A percentile compares a stretch with the other conserved stretches of the same genome.
Evolutionary conservation across 1,139 yeast genomes (phyloP).

Genomic region (Pichia norvegensis): DNA sequence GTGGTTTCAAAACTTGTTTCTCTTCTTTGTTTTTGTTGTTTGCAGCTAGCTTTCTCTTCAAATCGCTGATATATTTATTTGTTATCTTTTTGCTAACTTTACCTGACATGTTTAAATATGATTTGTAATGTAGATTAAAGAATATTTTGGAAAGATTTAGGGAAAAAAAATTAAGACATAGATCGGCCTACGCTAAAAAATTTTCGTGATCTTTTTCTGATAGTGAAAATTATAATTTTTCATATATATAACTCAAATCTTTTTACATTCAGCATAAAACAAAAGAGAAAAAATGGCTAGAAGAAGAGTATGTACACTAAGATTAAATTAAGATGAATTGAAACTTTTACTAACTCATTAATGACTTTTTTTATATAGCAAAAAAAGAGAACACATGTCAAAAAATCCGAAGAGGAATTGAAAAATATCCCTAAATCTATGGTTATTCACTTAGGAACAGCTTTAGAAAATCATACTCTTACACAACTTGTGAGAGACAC

Average conservation of each 20-base stretch:
- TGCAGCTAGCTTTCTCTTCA: constrained; percentile 18
- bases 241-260: too few species aligned
- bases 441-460: constrained; percentile 82
- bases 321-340: too few species aligned
- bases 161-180: not conserved
- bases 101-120: not conserved
- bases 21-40: constrained; percentile 14
- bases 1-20: constrained; percentile 15
- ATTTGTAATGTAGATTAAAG: not conserved
- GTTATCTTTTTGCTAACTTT: constrained; percentile 12
- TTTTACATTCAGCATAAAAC: not conserved
- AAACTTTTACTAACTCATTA: constrained; percentile 4
- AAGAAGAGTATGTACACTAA: constrained; percentile 33
- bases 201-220: not conserved
- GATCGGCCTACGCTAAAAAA: not conserved
- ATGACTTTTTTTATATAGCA: constrained; percentile 19
- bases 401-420: constrained; percentile 55
- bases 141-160: not conserved
- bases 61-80: constrained; percentile 16
- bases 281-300: constrained; percentile 33
- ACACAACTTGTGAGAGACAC: constrained; percentile 81
- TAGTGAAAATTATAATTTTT: not conserved
- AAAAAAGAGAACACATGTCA: constrained; percentile 83
- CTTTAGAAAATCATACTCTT: constrained; percentile 72
- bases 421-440: constrained; percentile 80